Percentiles rank a stretch among this genome's conserved stretches.
Conservation (phyloP, 2,329 filamentous ascomycete species). For the Coniella lustricola region DNA sequence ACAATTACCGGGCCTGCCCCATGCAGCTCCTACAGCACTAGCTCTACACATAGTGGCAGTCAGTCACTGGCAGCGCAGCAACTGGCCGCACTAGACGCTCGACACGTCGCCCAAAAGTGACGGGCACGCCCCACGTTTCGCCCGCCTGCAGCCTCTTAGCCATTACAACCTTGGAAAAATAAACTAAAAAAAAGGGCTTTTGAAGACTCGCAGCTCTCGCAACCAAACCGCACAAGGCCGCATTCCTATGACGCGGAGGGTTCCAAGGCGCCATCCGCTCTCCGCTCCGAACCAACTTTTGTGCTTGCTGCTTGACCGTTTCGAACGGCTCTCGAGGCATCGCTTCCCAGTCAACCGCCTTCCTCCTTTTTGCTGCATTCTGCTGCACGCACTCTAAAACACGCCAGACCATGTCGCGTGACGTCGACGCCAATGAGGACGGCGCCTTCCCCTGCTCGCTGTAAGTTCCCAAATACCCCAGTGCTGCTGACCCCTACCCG, state of each 20-base stretch:
- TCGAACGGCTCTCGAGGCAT: too few relatives aligned
- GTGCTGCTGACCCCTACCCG: too few relatives aligned
- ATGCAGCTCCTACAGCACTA: too few relatives aligned
- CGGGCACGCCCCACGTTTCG: background rate
- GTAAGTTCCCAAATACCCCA: constrained; percentile 45
- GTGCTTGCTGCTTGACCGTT: too few relatives aligned
- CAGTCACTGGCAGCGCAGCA: too few relatives aligned
- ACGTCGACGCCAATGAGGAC: constrained; percentile 25
- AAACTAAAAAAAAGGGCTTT: too few relatives aligned
- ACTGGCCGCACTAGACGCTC: background rate
- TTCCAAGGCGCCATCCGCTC: background rate
- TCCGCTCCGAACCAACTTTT: too few relatives aligned
- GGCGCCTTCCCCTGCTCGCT: constrained; percentile 54
- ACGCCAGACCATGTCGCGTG: constrained; percentile 1
- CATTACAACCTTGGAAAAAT: constrained; percentile 1
- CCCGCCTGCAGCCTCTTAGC: background rate
- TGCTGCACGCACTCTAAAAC: constrained; percentile 1
- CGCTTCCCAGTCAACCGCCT: background rate
- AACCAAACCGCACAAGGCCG: background rate
- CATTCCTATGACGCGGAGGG: constrained; percentile 1
- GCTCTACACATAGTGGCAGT: too few relatives aligned
- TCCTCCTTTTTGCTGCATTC: background rate
- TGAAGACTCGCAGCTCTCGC: background rate
- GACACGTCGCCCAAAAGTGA: constrained; percentile 3
- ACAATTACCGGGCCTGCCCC: too few relatives aligned